Conservation (phyloP, 2,329 filamentous ascomycete species). For the Mycosphaerella arachidis region DNA sequence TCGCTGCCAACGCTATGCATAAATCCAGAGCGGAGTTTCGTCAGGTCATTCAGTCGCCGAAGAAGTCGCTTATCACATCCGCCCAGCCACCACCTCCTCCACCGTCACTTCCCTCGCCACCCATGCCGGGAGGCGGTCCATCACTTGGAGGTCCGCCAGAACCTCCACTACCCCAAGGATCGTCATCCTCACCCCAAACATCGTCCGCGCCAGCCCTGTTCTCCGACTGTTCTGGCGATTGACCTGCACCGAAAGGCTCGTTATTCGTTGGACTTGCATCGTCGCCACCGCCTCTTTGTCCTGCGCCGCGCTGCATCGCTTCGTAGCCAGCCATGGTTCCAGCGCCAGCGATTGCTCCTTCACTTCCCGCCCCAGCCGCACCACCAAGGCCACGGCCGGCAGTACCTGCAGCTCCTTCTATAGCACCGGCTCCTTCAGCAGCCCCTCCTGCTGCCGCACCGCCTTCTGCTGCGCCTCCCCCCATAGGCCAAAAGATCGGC, state of each 20-base stretch:
- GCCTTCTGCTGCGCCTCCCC: conserved; percentile 27
- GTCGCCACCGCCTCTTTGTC: conserved; percentile 24
- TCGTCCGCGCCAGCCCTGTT: conserved; percentile 19
- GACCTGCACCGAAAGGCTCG: conserved; percentile 24
- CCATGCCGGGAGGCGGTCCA: conserved; percentile 30
- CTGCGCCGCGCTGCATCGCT: conserved; percentile 54
- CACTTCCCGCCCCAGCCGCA: conserved; percentile 37
- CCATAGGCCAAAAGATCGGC: conserved; percentile 50
- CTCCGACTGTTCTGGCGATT: conserved; percentile 12
- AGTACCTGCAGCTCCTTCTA: conserved; percentile 36
- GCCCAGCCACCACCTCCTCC: conserved; percentile 15
- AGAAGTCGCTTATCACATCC: conserved; percentile 19
- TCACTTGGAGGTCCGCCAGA: conserved; percentile 27
- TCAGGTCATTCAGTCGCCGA: conserved; percentile 9
- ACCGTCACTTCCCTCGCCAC: conserved; percentile 15
- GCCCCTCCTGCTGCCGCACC: conserved; percentile 38
- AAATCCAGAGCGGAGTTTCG: neutral
- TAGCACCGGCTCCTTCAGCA: conserved; percentile 33
- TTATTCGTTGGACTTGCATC: conserved; percentile 32
- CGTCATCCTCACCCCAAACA: conserved; percentile 27
- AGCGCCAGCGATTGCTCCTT: conserved; percentile 44
- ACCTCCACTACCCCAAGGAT: conserved; percentile 31
- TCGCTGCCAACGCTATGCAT: neutral
- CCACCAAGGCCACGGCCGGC: conserved; percentile 29
- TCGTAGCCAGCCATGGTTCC: conserved; percentile 61